Base-by-base conservation (phyloP, 306 rosid genomes). In the Geum urbanum region DNA sequence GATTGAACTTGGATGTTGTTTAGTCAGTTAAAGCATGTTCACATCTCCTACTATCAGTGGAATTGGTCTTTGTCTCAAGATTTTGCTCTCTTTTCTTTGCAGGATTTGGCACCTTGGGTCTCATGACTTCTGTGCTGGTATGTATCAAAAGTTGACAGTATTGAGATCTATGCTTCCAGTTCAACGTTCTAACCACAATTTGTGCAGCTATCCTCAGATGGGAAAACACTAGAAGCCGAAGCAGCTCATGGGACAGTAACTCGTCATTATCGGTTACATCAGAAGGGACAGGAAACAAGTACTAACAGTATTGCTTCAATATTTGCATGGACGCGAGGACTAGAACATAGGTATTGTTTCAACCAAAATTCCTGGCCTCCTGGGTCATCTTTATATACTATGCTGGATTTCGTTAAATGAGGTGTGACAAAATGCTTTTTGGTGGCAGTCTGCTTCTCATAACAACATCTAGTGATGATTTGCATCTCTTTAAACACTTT, bases 181-280 rank as follows among this genome's bases (percentile, higher is more conserved):
- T 51, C 54, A 73, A 27, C 59, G 53, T 59, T 51, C 54, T 75
- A 27, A 74, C 72, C 64, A 71, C 53, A 67, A 43, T 76, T 43
- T 83, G 45, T 79, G 87, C 87, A 91, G 99, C 78, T 95, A 76
- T 87, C 99, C 32, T 89, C 99, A 59, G 97, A 95, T 61, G 97
- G 99, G 76, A 95, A 89, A 86, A 95, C 99, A 48, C 52, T 95
- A 75, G 97, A 95, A 83, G 92, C 97, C 20, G 97, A 95, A 86
- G 99, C 99, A 47, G 97, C 99, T 76, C 99, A 95, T 83, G 99
- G 99, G 82, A 95, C 99, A 74, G 99, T 95, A 48, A 91, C 96
- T 41, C 83, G 97, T 43, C 99, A 95, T 85, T 95, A 84, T 76
- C 89, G 97, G 72, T 64, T 95, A 68, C 88, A 95, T 78, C 91